Evolutionary conservation across 352 stramenopile genomes (phyloP).

Genomic region (Nothophytophthora sp.): DNA sequence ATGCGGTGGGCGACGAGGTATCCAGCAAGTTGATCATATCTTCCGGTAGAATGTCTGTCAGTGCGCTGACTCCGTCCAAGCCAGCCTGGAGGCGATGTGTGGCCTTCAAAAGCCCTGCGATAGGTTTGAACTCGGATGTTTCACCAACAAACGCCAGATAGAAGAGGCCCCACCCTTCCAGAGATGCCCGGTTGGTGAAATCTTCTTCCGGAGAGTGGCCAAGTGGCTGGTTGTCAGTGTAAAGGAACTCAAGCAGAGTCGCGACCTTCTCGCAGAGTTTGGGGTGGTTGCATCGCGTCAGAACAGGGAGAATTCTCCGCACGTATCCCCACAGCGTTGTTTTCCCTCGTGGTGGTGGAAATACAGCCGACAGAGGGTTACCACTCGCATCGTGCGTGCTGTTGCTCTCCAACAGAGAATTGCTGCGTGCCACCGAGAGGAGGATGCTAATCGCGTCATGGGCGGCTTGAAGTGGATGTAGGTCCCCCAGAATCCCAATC

Average conservation of each 20-base stretch:
- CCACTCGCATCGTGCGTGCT: slow-evolving; percentile 9
- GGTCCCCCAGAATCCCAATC: slow-evolving; percentile 48
- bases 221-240: slow-evolving; percentile 25
- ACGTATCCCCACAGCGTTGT: slow-evolving; percentile 48
- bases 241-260: slow-evolving; percentile 71
- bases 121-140: slow-evolving; percentile 49
- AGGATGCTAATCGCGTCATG: slow-evolving; percentile 73
- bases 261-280: slow-evolving; percentile 58
- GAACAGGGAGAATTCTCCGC: slow-evolving; percentile 50
- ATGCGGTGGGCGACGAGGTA: slow-evolving; percentile 74
- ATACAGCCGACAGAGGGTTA: slow-evolving; percentile 33
- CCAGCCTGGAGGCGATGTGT: slow-evolving; percentile 61
- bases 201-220: slow-evolving; percentile 30
- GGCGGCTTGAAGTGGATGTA: slow-evolving; percentile 57
- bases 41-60: slow-evolving; percentile 88
- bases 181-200: slow-evolving; percentile 29
- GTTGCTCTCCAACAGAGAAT: slow-evolving; percentile 38
- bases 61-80: slow-evolving; percentile 56
- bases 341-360: slow-evolving; percentile 58
- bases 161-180: slow-evolving; percentile 75
- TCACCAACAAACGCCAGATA: slow-evolving; percentile 72
- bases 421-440: slow-evolving; percentile 63
- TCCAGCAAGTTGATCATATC: slow-evolving; percentile 91
- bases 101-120: slow-evolving; percentile 66
- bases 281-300: slow-evolving; percentile 45